Percentiles rank a stretch among this genome's conserved stretches.
Conservation (phyloP, 139 green algal genomes). For the Chlorella vulgaris region DNA sequence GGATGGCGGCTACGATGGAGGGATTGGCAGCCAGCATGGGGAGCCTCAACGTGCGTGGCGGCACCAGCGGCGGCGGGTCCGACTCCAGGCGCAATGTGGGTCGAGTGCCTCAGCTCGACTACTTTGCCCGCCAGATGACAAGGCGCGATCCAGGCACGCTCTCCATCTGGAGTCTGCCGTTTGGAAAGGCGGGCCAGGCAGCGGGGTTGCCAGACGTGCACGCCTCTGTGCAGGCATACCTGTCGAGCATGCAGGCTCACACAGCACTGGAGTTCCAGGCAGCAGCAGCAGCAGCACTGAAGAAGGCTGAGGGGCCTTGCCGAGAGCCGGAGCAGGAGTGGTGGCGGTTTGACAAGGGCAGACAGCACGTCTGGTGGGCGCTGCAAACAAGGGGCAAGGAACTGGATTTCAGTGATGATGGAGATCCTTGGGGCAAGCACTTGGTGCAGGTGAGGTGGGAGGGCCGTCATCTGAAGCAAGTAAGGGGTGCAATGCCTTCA, state of each 20-base stretch:
- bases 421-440: slow-evolving; percentile 9
- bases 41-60: neutral
- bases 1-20: too few species aligned
- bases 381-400: neutral
- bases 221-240: neutral
- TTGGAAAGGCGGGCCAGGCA: slow-evolving; percentile 1
- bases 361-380: neutral
- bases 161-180: neutral
- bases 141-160: neutral
- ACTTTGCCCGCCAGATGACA: slow-evolving; percentile 9
- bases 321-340: neutral
- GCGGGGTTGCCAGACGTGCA: neutral
- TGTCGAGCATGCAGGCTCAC: slow-evolving; percentile 14
- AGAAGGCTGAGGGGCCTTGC: neutral
- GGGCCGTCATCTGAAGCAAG: too few species aligned
- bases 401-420: slow-evolving; percentile 4
- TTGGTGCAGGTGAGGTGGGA: slow-evolving; percentile 19
- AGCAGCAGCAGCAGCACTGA: neutral
- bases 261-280: slow-evolving; percentile 22
- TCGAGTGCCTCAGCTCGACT: slow-evolving; percentile 15
- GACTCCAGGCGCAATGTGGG: neutral
- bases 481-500: too few species aligned
- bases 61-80: too few species aligned
- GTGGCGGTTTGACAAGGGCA: neutral
- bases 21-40: too few species aligned